Conservation (phyloP, 2,329 filamentous ascomycete genomes). For the Zopfia rhizophila region DNA sequence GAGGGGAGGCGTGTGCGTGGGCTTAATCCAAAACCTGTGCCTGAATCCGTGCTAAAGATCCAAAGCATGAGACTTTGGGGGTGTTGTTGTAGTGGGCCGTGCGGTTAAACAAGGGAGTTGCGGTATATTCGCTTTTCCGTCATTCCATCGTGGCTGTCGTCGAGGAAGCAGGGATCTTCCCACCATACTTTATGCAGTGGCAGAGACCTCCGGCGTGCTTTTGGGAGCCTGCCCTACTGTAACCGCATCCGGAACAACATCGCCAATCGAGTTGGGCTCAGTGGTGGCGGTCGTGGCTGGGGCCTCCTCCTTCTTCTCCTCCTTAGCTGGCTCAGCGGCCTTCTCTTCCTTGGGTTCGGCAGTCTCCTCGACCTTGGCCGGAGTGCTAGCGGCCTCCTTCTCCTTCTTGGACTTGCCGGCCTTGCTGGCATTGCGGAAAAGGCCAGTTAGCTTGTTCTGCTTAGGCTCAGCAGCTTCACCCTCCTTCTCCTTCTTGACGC, state of each 20-base stretch:
- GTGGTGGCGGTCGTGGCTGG: constrained; percentile 30
- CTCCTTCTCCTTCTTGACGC: constrained; percentile 68
- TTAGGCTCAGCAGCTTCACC: constrained; percentile 36
- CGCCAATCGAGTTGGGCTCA: constrained; percentile 47
- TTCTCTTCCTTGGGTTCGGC: constrained; percentile 38
- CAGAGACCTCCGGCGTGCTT: constrained; percentile 52
- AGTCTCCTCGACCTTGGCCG: constrained; percentile 47
- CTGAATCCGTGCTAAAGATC: constrained; percentile 36
- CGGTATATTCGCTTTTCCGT: constrained; percentile 55
- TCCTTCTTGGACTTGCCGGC: constrained; percentile 48
- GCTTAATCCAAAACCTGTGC: constrained; percentile 44
- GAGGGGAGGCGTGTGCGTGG: constrained; percentile 40
- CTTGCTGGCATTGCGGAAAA: constrained; percentile 55
- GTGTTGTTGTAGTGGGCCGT: constrained; percentile 45
- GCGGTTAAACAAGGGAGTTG: constrained; percentile 52
- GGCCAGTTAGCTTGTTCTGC: constrained; percentile 39
- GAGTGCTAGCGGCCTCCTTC: constrained; percentile 44
- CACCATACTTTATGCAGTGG: constrained; percentile 56
- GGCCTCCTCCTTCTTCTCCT: constrained; percentile 44
- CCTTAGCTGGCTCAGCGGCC: constrained; percentile 28
- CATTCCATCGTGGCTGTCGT: constrained; percentile 56
- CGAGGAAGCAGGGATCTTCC: constrained; percentile 49
- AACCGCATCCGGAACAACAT: constrained; percentile 51
- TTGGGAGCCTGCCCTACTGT: constrained; percentile 53
- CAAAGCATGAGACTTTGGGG: constrained; percentile 41